Conservation (phyloP, 2,329 filamentous ascomycete species). For the Leptographium flavum region DNA sequence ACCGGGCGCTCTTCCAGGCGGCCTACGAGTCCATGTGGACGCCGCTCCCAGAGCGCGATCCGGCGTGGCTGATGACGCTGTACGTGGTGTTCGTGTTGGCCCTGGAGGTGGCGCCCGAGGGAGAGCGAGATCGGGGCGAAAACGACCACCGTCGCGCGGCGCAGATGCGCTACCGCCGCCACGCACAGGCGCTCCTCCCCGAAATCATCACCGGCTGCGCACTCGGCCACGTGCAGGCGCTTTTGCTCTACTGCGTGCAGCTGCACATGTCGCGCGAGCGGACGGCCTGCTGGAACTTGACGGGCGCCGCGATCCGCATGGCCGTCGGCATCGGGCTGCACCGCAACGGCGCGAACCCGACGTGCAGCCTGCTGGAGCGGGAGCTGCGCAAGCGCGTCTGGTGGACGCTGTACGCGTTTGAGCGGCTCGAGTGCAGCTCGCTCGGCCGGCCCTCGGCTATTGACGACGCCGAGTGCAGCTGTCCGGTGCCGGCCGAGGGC, state of each 20-base stretch:
- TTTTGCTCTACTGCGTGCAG: constrained; percentile 11
- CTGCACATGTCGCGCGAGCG: constrained; percentile 10
- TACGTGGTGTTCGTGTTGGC: constrained; percentile 12
- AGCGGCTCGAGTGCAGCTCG: constrained; percentile 18
- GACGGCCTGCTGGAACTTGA: constrained; percentile 12
- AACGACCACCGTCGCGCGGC: constrained; percentile 6
- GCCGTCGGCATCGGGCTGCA: constrained; percentile 11
- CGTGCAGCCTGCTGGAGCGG: constrained; percentile 17
- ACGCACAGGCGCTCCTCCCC: constrained; percentile 6
- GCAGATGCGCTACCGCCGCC: constrained; percentile 8
- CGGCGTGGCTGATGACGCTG: constrained; percentile 12
- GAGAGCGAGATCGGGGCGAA: constrained; percentile 5
- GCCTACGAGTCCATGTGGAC: constrained; percentile 10
- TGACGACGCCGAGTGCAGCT: constrained; percentile 16
- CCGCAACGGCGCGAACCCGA: constrained; percentile 6
- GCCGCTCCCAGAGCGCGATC: constrained; percentile 3
- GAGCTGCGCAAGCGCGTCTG: constrained; percentile 17
- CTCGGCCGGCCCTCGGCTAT: constrained; percentile 18
- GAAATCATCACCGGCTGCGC: constrained; percentile 8
- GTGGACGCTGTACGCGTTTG: constrained; percentile 20
- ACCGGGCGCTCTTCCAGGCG: constrained; percentile 10
- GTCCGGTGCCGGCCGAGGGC: too few relatives aligned
- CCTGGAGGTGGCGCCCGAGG: too few relatives aligned
- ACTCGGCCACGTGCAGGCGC: constrained; percentile 10
- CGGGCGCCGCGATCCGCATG: constrained; percentile 9